Conservation (phyloP, 345 rosid species). For the Sonneratia caseolaris region DNA sequence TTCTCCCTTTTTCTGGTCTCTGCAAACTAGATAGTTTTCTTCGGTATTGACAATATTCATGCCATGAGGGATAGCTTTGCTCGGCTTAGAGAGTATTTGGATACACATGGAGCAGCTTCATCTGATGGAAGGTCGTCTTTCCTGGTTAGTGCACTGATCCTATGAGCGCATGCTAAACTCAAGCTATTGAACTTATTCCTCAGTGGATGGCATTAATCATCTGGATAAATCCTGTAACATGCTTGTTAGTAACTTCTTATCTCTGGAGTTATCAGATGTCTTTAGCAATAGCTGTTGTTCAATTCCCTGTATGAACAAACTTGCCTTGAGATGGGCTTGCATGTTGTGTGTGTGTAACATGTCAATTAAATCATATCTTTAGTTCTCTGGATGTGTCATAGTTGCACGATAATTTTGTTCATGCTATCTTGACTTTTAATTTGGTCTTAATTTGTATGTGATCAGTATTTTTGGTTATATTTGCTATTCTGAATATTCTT, state of each 20-base stretch:
- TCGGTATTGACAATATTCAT: conserved; percentile 99
- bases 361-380: not conserved
- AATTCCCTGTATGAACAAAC: not conserved
- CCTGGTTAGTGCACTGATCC: conserved; percentile 50
- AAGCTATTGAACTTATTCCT: not conserved
- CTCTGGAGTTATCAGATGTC: not conserved
- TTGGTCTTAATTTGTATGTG: not conserved
- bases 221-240: not conserved
- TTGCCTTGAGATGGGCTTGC: not conserved
- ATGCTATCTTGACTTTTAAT: not conserved
- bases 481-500: not conserved
- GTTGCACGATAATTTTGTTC: not conserved
- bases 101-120: conserved; percentile 86
- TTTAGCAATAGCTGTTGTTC: not conserved
- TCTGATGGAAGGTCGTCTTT: conserved; percentile 97
- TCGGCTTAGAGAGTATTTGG: conserved; percentile 92
- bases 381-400: not conserved
- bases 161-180: not conserved
- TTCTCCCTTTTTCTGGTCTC: not conserved
- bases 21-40: conserved; percentile 63
- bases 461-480: not conserved
- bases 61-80: conserved; percentile 97
- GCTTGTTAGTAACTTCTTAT: not conserved
- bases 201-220: not conserved
- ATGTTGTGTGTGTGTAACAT: not conserved